These are phyloP conservation scores for Deuterostichococcus epilithicus DNA, from an alignment of 139 green algal genomes.

Conservation along the genomic window DNA sequence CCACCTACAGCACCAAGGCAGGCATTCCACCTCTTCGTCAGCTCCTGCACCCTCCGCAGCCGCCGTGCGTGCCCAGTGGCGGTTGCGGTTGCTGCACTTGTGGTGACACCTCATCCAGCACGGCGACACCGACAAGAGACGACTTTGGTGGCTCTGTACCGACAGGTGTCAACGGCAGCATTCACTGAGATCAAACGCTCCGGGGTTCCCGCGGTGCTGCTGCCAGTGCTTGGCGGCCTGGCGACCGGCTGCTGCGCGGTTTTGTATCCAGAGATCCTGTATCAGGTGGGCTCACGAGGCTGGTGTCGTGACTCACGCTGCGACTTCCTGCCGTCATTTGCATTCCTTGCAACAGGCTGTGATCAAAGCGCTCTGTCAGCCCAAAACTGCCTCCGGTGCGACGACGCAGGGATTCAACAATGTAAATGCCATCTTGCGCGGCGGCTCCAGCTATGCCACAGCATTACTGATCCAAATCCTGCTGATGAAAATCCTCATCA, in stretches of 20 bases:
- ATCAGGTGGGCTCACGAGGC: constrained; percentile 43
- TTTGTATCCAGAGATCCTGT: constrained; percentile 71
- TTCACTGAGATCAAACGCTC: constrained; percentile 8
- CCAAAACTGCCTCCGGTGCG: neutral
- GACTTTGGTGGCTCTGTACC: neutral
- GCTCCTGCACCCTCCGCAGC: neutral
- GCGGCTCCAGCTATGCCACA: constrained; percentile 21
- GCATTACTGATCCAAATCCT: constrained; percentile 74
- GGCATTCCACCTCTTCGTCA: neutral
- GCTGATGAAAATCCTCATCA: constrained; percentile 83
- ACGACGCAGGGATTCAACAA: constrained; percentile 62
- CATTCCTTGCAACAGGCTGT: too few relatives aligned
- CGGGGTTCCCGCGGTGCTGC: constrained; percentile 2
- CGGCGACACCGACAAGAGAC: neutral
- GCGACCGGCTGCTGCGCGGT: constrained; percentile 57
- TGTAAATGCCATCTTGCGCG: constrained; percentile 63
- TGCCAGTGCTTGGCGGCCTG: constrained; percentile 63
- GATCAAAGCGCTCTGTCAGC: neutral
- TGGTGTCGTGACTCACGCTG: neutral
- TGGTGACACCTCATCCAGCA: neutral
- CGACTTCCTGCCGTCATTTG: too few relatives aligned
- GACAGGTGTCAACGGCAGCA: constrained; percentile 20
- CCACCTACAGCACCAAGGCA: constrained; percentile 35
- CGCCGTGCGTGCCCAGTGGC: too few relatives aligned
- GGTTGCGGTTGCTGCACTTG: too few relatives aligned